Percentiles rank a stretch among this genome's conserved stretches.
phyloP scores from a whole-genome alignment of 2,329 filamentous ascomycete genomes.

The Claviceps pusilla region DNA sequence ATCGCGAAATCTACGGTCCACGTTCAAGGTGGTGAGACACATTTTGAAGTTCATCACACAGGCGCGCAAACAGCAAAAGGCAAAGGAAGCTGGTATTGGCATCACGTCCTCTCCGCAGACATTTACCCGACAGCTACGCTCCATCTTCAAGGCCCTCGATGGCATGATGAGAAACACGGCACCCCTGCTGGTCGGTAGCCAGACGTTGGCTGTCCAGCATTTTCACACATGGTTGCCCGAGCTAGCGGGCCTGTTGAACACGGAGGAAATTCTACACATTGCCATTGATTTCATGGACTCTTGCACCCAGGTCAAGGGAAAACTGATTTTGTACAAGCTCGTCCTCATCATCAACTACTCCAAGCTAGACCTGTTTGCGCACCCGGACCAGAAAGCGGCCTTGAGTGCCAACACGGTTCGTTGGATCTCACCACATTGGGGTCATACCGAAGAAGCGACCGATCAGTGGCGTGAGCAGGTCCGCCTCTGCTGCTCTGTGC shows the following conservation, averaged over 20 bases:
- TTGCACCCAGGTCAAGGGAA: constrained; percentile 73
- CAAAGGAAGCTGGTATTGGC: constrained; percentile 76
- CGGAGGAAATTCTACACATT: constrained; percentile 78
- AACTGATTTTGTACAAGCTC: constrained; percentile 81
- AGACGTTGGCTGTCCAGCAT: constrained; percentile 88
- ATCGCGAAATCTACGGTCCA: constrained; percentile 71
- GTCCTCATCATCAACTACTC: constrained; percentile 87
- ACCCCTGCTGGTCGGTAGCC: constrained; percentile 78
- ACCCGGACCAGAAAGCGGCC: constrained; percentile 58
- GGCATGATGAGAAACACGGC: constrained; percentile 76
- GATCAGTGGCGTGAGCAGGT: constrained; percentile 89
- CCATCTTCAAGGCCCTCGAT: constrained; percentile 82
- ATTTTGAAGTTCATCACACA: constrained; percentile 92
- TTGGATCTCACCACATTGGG: constrained; percentile 94
- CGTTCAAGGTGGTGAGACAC: constrained; percentile 87
- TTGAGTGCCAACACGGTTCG: constrained; percentile 68
- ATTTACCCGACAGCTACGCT: constrained; percentile 71
- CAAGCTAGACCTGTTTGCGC: constrained; percentile 63
- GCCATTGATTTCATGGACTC: constrained; percentile 90
- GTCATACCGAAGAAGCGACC: constrained; percentile 53
- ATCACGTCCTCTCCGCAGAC: constrained; percentile 57
- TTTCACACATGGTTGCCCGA: constrained; percentile 97
- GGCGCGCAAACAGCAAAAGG: constrained; percentile 69
- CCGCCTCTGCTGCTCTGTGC: constrained; percentile 78
- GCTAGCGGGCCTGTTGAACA: constrained; percentile 57